phyloP scores from a whole-genome alignment of 169 alveolate species.

The Eimeria tenella region DNA sequence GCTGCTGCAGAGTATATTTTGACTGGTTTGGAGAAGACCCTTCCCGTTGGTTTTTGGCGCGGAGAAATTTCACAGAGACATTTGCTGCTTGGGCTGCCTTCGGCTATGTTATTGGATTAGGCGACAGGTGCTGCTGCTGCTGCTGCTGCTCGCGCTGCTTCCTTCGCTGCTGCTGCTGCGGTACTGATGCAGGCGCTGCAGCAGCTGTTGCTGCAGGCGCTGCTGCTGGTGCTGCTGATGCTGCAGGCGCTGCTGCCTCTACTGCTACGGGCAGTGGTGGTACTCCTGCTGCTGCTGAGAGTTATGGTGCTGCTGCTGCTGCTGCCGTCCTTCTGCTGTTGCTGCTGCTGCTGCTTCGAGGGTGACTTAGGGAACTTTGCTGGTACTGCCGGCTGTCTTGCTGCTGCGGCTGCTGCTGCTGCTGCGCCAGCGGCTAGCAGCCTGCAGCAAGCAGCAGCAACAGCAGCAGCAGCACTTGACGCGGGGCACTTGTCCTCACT shows the following conservation, averaged over 20 bases:
- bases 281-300: not conserved
- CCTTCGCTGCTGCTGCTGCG: not conserved
- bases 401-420: not conserved
- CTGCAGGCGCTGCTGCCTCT: too few relatives aligned
- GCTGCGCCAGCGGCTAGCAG: too few relatives aligned
- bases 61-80: slow-evolving; percentile 92
- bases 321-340: too few relatives aligned
- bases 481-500: too few relatives aligned
- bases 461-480: too few relatives aligned
- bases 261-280: not conserved
- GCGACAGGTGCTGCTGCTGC: slow-evolving; percentile 91
- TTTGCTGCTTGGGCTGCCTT: slow-evolving; percentile 97
- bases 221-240: not conserved
- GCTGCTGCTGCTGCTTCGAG: too few relatives aligned
- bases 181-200: not conserved
- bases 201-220: not conserved
- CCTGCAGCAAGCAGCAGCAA: too few relatives aligned
- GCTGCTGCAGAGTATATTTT: slow-evolving; percentile 76
- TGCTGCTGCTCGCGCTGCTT: not conserved
- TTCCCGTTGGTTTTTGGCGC: slow-evolving; percentile 93
- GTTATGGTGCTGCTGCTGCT: too few relatives aligned
- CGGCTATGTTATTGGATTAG: slow-evolving; percentile 98
- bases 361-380: not conserved
- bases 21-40: slow-evolving; percentile 86
- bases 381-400: not conserved